These are phyloP conservation scores for Euryodendron excelsum DNA, from an alignment of 148 eudicot species.

Conservation along the genomic window DNA sequence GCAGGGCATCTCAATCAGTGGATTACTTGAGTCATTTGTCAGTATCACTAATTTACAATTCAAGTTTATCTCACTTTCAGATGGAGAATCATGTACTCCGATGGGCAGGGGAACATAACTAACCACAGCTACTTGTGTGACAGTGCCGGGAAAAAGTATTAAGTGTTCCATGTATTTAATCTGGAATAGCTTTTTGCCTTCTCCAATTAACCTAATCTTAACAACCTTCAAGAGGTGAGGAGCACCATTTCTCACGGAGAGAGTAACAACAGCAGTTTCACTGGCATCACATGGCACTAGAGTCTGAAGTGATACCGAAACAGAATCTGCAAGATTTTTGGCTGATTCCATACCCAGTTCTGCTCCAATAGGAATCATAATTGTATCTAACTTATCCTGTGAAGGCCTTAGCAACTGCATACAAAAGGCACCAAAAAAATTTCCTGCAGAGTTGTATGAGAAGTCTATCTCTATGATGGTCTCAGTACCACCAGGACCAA, in stretches of 20 bases:
- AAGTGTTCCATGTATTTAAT: slow-evolving; percentile 62
- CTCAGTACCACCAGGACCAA: slow-evolving; percentile 52
- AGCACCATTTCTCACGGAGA: slow-evolving; percentile 51
- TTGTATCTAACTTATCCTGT: slow-evolving; percentile 35
- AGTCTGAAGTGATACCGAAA: slow-evolving; percentile 47
- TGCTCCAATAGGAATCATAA: slow-evolving; percentile 67
- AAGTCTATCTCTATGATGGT: slow-evolving; percentile 49
- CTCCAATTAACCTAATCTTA: slow-evolving; percentile 41
- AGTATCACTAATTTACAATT: slow-evolving; percentile 49
- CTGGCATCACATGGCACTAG: slow-evolving; percentile 37
- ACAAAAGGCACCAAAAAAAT: slow-evolving; percentile 53
- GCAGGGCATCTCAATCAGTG: slow-evolving; percentile 58
- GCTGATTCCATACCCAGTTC: slow-evolving; percentile 26
- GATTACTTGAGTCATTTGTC: slow-evolving; percentile 57
- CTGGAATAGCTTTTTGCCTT: slow-evolving; percentile 39
- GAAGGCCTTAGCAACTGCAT: slow-evolving; percentile 45
- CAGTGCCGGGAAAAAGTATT: slow-evolving; percentile 61
- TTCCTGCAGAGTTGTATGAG: slow-evolving; percentile 33
- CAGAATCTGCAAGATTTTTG: slow-evolving; percentile 21
- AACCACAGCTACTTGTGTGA: slow-evolving; percentile 62
- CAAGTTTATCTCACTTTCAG: slow-evolving; percentile 28
- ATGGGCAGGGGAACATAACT: slow-evolving; percentile 26
- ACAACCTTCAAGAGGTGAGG: slow-evolving; percentile 47
- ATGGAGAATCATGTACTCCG: slow-evolving; percentile 13
- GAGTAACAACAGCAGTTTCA: slow-evolving; percentile 42